Evolutionary conservation across 2,329 filamentous ascomycete species (phyloP).

Genomic region (Passalora sequoiae): DNA sequence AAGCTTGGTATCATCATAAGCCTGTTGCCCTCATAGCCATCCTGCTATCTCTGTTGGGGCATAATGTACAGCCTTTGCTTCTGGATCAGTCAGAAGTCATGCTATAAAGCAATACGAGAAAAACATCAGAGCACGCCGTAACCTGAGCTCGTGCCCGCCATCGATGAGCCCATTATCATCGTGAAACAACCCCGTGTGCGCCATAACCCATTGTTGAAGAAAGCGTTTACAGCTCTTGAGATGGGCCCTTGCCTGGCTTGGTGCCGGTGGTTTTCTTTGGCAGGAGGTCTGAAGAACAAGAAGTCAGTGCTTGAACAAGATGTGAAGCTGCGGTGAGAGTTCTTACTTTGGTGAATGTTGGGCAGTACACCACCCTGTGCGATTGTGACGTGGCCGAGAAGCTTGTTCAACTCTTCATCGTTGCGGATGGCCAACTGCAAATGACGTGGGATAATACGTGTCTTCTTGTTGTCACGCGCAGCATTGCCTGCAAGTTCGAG

Average conservation of each 20-base stretch:
- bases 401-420: constrained; percentile 98
- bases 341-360: constrained; percentile 93
- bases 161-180: constrained; percentile 35
- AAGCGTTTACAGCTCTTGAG: constrained; percentile 80
- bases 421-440: constrained; percentile 96
- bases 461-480: constrained; percentile 98
- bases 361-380: constrained; percentile 95
- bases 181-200: constrained; percentile 29
- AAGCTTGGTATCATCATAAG: constrained; percentile 27
- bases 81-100: constrained; percentile 25
- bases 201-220: constrained; percentile 29
- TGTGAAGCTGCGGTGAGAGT: too few species aligned
- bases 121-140: constrained; percentile 23
- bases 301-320: constrained; percentile 41
- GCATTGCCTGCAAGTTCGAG: constrained; percentile 97
- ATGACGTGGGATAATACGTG: constrained; percentile 97
- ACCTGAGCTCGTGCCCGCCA: constrained; percentile 30
- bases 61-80: constrained; percentile 27
- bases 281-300: constrained; percentile 67
- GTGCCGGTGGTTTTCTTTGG: constrained; percentile 83
- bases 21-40: constrained; percentile 21
- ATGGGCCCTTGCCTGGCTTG: constrained; percentile 86
- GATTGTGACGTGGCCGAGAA: constrained; percentile 91
- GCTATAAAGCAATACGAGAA: constrained; percentile 19
- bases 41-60: constrained; percentile 17